phyloP scores from a whole-genome alignment of 306 rosid species.

The Citrullus mucosospermus region DNA sequence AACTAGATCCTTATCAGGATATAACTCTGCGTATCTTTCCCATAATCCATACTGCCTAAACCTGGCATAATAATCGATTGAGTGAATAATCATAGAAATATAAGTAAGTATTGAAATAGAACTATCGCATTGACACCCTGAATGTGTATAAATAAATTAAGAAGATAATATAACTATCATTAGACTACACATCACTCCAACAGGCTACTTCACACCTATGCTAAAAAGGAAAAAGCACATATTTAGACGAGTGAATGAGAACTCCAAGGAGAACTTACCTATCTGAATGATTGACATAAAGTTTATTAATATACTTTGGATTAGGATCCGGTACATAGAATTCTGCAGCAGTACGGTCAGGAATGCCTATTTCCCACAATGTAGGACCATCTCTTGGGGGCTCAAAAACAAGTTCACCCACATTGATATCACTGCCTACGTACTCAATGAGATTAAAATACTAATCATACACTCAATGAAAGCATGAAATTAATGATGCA shows the following conservation, averaged over 20 bases:
- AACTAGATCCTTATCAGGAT: constrained; percentile 25
- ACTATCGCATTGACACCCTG: neutral
- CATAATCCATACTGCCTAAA: constrained; percentile 41
- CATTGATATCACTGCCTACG: constrained; percentile 39
- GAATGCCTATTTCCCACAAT: constrained; percentile 87
- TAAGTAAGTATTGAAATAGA: neutral
- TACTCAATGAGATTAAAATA: neutral
- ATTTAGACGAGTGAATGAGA: neutral
- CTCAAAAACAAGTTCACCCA: constrained; percentile 51
- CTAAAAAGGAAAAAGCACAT: neutral
- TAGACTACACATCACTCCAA: neutral
- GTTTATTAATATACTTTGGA: constrained; percentile 62
- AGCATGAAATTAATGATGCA: neutral
- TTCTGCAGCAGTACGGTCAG: constrained; percentile 82
- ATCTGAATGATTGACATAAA: constrained; percentile 69
- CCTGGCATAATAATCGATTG: constrained; percentile 6
- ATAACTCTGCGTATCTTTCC: constrained; percentile 31
- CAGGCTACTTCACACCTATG: neutral
- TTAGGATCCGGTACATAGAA: constrained; percentile 74
- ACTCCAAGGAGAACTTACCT: constrained; percentile 21
- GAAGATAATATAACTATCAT: neutral
- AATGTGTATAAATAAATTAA: neutral
- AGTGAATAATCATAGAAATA: neutral
- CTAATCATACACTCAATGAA: neutral
- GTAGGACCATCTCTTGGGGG: constrained; percentile 86